Base-by-base conservation (phyloP, 1,284 basidiomycete genomes). In the Hymenochaete sp. region DNA sequence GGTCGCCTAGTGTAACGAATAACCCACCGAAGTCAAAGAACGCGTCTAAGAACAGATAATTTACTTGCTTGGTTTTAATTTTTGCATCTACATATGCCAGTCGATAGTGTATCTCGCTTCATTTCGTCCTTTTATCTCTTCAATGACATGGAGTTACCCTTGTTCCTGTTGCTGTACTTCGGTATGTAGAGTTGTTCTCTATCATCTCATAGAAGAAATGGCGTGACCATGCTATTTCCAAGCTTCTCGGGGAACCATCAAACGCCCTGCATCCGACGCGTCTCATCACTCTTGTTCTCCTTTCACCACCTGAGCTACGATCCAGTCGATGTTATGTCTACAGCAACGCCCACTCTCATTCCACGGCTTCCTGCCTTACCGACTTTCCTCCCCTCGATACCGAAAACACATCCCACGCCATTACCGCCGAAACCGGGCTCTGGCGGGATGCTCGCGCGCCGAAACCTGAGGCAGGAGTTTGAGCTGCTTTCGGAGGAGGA, bases 401-500 rank as follows among this genome's bases (percentile, higher is more conserved):
- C 80, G 0, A 74, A 77, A 48, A 73, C 80, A 0, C 74, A 82
- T 49, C 81, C 82, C 2, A 64, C 68, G 2, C 84, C 84, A 8
- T 59, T 79, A 3, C 68, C 77, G 2, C 65, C 63, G 42, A 29
- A 38, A 3, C 63, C 57, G 27, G 66, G 71, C 3, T 70, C 75
- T 52, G 71, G 70, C 2, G 68, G 73, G 29, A 59, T 86, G 51
- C 77, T 77, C 53, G 68, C 72, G 24, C 65, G 73, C 37, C 73
- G 84, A 26, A 82, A 90, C 59, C 63, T 88, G 32, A 75, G 78
- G 54, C 75, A 76, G 45, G 88, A 92, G 59, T 82, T 86, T 68
- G 86, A 87, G 29, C 86, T 90, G 51, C 65, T 93, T 49, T 89
- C 82, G 53, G 87, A 90, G 49, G 85, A 89, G 58, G 89, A 92